Evolutionary conservation across 2,329 filamentous ascomycete species (phyloP).

Genomic region (Arachnomyces sp.): DNA sequence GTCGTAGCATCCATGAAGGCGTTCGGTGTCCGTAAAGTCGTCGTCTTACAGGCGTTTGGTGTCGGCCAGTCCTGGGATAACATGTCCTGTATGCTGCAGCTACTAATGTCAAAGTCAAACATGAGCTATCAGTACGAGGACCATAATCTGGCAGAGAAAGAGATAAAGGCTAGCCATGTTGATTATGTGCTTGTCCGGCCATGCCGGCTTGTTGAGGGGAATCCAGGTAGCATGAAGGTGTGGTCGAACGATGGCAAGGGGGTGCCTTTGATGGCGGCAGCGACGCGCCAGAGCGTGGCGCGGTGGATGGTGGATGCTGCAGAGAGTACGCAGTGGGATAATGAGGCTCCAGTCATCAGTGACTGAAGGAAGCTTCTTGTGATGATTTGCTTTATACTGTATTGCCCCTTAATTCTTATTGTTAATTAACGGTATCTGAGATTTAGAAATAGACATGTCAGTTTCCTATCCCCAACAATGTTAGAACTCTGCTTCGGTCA

Average conservation of each 20-base stretch:
- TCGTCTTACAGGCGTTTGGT: constrained; percentile 47
- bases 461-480: no score
- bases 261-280: constrained; percentile 32
- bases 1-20: constrained; percentile 32
- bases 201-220: constrained; percentile 36
- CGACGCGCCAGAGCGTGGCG: constrained; percentile 37
- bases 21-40: constrained; percentile 33
- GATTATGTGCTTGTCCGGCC: constrained; percentile 42
- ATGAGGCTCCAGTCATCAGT: constrained; percentile 41
- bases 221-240: constrained; percentile 29
- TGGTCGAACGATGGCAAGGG: constrained; percentile 39
- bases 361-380: constrained; percentile 32
- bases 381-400: no score
- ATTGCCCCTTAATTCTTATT: constrained; percentile 20
- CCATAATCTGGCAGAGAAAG: constrained; percentile 40
- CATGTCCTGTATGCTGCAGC: constrained; percentile 35
- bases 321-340: constrained; percentile 36
- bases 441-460: no score
- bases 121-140: constrained; percentile 43
- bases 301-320: constrained; percentile 40
- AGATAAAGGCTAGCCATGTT: constrained; percentile 30
- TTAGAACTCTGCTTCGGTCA: no score
- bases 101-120: constrained; percentile 41
- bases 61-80: constrained; percentile 39
- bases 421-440: constrained; percentile 11